Conservation (phyloP, 345 rosid species). For the Euphorbia pulcherrima region DNA sequence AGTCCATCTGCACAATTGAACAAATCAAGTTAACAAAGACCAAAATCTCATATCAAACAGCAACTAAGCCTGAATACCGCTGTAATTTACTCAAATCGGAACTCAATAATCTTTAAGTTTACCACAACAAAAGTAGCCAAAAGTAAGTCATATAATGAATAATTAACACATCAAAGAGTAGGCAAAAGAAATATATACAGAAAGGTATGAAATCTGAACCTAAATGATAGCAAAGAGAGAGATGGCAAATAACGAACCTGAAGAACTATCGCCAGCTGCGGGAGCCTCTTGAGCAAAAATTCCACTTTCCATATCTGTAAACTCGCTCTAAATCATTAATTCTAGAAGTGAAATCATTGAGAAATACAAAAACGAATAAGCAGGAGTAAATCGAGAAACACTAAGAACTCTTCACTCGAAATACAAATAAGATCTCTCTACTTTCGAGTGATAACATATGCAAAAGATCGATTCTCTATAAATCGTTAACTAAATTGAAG, state of each 20-base stretch:
- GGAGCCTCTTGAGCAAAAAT: background rate
- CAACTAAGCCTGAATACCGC: background rate
- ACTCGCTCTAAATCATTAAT: background rate
- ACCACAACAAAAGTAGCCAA: background rate
- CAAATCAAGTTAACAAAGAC: constrained; percentile 2
- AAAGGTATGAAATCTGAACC: background rate
- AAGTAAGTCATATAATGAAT: background rate
- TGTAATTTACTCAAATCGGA: background rate
- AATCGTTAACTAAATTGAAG: too few relatives aligned
- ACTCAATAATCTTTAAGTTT: background rate
- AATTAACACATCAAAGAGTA: too few relatives aligned
- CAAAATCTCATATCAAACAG: too few relatives aligned
- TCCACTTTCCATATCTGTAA: background rate
- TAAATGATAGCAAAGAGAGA: too few relatives aligned
- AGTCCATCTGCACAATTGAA: constrained; percentile 40
- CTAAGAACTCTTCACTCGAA: background rate
- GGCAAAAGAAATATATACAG: background rate
- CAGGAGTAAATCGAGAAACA: background rate
- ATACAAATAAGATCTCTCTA: background rate
- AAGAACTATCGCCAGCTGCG: background rate
- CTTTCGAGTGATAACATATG: background rate
- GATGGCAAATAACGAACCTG: background rate
- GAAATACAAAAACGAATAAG: too few relatives aligned
- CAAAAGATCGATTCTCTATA: background rate
- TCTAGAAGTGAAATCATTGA: background rate